Base-by-base conservation (phyloP, 352 stramenopile species). In the Phytopythium ostracodes region DNA sequence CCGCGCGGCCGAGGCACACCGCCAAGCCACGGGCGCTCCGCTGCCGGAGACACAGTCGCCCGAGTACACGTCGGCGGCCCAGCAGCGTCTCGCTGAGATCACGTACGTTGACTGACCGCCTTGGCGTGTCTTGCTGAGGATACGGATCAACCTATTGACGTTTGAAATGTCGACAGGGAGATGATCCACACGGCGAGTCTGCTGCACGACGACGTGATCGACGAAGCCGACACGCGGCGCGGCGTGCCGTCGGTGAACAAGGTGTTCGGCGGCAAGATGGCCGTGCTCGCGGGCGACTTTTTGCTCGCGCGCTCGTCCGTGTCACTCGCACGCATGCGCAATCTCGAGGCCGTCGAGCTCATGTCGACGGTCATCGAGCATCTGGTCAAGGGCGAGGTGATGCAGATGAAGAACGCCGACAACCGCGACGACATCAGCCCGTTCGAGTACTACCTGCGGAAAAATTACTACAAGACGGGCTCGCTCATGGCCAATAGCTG, bases 391-490 rank as follows among this genome's bases (percentile, higher is more conserved):
- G 98, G 98, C 43, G 98, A 99, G 72, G 98, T 99, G 67, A 99
- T 99, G 97, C 98, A 99, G 79, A 95, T 99, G 79, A 98, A 98
- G 71, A 80, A 93, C 62, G 81, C 77, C 5, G 79, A 91, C 64
- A 75, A 72, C 12, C 71, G 70, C 40, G 70, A 77, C 40, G 73
- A 81, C 47, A 91, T 95, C 57, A 76, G 80, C 43, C 85, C 90
- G 18, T 96, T 99, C 36, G 92, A 98, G 77, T 96, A 95, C 62
- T 99, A 99, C 71, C 73, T 99, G 36, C 87, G 87, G 43, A 99
- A 99, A 74, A 99, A 98, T 76, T 99, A 98, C 77, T 99, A 99
- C 84, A 99, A 99, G 80, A 99, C 97, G 14, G 96, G 87, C 35
- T 98, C 91, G 70, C 92, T 99, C 71, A 99, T 99, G 96, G 95